phyloP scores from a whole-genome alignment of 1,284 basidiomycete species.

The Cerrena zonata region DNA sequence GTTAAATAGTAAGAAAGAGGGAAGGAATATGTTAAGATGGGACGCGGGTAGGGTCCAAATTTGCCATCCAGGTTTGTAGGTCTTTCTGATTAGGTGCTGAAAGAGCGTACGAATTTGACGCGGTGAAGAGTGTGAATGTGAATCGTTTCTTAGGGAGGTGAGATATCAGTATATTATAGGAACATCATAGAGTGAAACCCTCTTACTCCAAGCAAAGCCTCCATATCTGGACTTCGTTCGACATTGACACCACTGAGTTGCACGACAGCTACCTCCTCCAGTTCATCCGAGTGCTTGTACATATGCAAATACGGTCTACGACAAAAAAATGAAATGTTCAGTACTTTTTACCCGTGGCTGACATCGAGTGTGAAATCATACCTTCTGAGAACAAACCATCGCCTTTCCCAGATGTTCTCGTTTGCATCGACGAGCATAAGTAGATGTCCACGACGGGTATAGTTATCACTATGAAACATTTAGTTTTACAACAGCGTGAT shows the following conservation, averaged over 20 bases:
- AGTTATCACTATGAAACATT: conserved; percentile 53
- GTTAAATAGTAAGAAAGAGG: neutral
- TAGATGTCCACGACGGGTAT: conserved; percentile 81
- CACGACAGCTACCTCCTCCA: conserved; percentile 80
- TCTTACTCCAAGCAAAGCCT: conserved; percentile 78
- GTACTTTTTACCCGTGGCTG: too few relatives aligned
- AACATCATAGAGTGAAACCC: too few relatives aligned
- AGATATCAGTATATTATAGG: too few relatives aligned
- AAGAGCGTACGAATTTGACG: conserved; percentile 84
- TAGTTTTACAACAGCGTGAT: neutral
- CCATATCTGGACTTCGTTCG: conserved; percentile 82
- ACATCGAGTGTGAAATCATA: conserved; percentile 28
- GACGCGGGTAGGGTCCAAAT: conserved; percentile 69
- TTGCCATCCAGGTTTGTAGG: conserved; percentile 74
- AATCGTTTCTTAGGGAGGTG: conserved; percentile 64
- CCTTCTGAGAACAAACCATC: conserved; percentile 88
- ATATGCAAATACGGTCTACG: conserved; percentile 84
- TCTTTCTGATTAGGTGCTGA: conserved; percentile 77
- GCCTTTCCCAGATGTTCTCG: conserved; percentile 74
- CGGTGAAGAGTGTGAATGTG: conserved; percentile 83
- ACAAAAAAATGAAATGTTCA: too few relatives aligned
- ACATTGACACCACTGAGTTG: conserved; percentile 82
- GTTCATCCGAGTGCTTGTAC: conserved; percentile 75
- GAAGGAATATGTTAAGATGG: conserved; percentile 1
- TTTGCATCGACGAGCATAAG: conserved; percentile 75